Evolutionary conservation across 1,139 yeast species (phyloP), one percentile per base, ranked within the genome.

Genomic region (Taphrina flavorubra): DNA sequence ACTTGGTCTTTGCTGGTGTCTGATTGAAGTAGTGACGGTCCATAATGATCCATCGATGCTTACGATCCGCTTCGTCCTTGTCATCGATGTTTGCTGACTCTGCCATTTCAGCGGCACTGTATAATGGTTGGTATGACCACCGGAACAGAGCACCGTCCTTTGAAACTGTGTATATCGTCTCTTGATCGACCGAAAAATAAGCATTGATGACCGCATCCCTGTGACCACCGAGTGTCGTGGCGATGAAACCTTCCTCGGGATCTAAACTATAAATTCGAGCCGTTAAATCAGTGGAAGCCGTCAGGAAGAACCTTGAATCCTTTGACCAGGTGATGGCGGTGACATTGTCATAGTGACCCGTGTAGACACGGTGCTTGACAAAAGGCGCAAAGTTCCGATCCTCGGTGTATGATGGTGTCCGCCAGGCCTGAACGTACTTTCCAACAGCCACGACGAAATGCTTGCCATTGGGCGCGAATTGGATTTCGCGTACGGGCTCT

Each of bases 361-460:
- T 91, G 75, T 92, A 92, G 6, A 90, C 85, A 75, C 97, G 83
- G 78, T 90, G 92, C 73, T 96, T 88, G 53, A 94, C 89, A 79
- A 94, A 95, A 16, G 99, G 99, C 0, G 97, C 95, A 83, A 95
- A 94, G 77, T 92, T 97, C 72, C 96, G 82, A 70, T 85, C 87
- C 56, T 78, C 80, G 1, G 86, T 80, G 47, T 83, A 82, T 65
- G 86, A 87, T 0, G 98, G 98, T 0, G 98, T 91, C 75, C 86
- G 87, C 99, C 99, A 94, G 13, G 94, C 89, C 77, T 95, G 98
- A 36, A 94, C 80, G 71, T 89, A 88, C 74, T 96, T 81, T 6
- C 90, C 92, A 51, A 87, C 82, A 1, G 96, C 96, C 53, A 92
- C 84, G 13, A 97, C 97, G 79, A 95, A 92, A 75, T 86, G 85